Evolutionary conservation across 2,329 filamentous ascomycete genomes (phyloP), one percentile per base, ranked within the genome.

Genomic region (Pseudogymnoascus sp.): DNA sequence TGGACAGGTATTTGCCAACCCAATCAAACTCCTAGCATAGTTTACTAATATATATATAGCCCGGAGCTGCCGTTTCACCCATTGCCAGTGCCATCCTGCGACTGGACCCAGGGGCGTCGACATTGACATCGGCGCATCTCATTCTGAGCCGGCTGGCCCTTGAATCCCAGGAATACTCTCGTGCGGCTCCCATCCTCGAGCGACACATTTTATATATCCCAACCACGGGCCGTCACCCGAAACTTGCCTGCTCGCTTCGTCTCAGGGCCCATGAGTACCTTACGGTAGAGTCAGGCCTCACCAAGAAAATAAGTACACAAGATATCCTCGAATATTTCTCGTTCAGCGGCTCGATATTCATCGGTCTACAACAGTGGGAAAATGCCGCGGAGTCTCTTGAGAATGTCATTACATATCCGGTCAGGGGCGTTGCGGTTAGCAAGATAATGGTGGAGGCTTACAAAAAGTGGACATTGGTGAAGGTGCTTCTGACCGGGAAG

Each of bases 391-490:
- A 80, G 39, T 85, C 86, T 31, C 80, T 92, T 26, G 83, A 86
- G 68, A 80, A 84, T 64, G 83, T 85, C 47, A 78, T 96, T 37
- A 83, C 86, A 2, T 86, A 87, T 64, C 90, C 92, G 0, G 79
- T 81, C 0, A 80, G 78, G 61, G 86, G 86, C 18, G 78, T 80
- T 34, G 81, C 84, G 37, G 80, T 85, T 11, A 93, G 88, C 74
- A 87, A 86, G 73, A 81, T 96, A 61, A 95, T 95, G 88, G 80
- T 89, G 3, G 91, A 96, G 68, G 90, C 91, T 5, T 93, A 96
- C 79, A 96, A 93, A 77, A 96, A 93, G 75, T 97, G 91, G 89
- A 73, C 96, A 7, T 77, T 99, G 14, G 82, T 92, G 8, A 85
- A 86, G 62, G 80, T 97, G 63, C 78, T 99, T 16, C 80, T 84